A percentile compares a stretch with the other conserved stretches of the same genome.
phyloP scores from a whole-genome alignment of 192 early-diverging fungal genomes.

The Coemansia biformis region DNA sequence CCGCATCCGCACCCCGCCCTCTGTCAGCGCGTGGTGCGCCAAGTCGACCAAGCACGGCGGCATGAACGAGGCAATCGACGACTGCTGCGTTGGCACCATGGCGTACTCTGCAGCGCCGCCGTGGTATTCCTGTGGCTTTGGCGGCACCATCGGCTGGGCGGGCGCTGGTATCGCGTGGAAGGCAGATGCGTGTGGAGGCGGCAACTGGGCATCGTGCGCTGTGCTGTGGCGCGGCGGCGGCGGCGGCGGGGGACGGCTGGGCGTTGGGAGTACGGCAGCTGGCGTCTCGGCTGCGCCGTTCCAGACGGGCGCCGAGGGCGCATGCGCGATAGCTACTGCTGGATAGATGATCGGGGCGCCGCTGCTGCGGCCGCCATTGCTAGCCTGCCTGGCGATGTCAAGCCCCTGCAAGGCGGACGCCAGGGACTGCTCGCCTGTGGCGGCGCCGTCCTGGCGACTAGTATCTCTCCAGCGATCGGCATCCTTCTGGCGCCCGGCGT shows the following conservation, averaged over 20 bases:
- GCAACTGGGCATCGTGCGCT: too few relatives aligned
- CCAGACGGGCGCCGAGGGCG: too few relatives aligned
- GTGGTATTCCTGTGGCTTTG: slow-evolving; percentile 43
- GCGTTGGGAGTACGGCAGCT: not conserved
- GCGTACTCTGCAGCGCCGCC: slow-evolving; percentile 1
- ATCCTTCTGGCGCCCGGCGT: too few relatives aligned
- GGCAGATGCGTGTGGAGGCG: not conserved
- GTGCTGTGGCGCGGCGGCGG: too few relatives aligned
- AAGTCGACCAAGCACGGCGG: slow-evolving; percentile 24
- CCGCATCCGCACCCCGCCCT: slow-evolving; percentile 61
- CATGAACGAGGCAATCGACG: slow-evolving; percentile 18
- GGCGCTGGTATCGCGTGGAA: not conserved
- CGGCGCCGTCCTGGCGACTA: too few relatives aligned
- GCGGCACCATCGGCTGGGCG: slow-evolving; percentile 21
- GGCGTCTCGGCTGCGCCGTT: not conserved
- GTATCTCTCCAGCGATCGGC: too few relatives aligned
- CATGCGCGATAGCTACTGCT: too few relatives aligned
- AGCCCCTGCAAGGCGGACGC: slow-evolving; percentile 24
- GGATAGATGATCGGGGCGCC: too few relatives aligned
- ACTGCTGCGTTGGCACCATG: too few relatives aligned
- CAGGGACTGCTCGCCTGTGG: slow-evolving; percentile 25
- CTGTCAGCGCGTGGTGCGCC: slow-evolving; percentile 46
- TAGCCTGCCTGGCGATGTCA: not conserved
- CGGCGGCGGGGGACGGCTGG: not conserved
- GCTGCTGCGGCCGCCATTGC: too few relatives aligned